Percentiles rank a stretch among this genome's conserved stretches.
Conservation (phyloP, 257 asterid species). For the Solanum bukasovii region DNA sequence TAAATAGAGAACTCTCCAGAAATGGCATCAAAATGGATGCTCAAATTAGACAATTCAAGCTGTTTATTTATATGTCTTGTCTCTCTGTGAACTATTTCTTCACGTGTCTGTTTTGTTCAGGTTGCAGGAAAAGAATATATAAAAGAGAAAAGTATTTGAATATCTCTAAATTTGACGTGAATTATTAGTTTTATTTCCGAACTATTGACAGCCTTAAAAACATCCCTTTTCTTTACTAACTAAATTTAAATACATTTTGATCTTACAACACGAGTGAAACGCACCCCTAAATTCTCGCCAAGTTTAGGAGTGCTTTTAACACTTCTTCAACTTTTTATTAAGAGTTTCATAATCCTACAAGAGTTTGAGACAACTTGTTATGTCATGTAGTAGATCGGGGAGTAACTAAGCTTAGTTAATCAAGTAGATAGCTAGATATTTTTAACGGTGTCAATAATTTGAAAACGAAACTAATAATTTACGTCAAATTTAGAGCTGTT, state of each 20-base stretch:
- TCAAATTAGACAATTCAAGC: neutral
- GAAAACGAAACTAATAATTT: no score
- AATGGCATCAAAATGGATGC: neutral
- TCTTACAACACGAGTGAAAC: neutral
- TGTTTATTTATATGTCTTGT: neutral
- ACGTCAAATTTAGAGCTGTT: rapidly evolving
- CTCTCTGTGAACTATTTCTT: neutral
- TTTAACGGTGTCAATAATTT: no score
- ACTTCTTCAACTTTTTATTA: no score
- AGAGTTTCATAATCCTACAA: neutral
- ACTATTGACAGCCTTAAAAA: neutral
- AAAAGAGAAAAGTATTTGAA: neutral
- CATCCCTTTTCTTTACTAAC: rapidly evolving
- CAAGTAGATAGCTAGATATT: no score
- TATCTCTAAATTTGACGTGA: neutral
- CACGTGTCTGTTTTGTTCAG: neutral
- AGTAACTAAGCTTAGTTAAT: neutral
- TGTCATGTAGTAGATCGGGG: neutral
- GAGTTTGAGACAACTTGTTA: no score
- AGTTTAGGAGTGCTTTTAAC: neutral
- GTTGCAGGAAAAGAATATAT: neutral
- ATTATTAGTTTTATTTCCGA: no score
- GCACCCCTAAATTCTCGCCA: neutral
- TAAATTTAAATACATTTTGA: no score
- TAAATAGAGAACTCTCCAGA: neutral